A percentile compares a stretch with the other conserved stretches of the same genome.
phyloP scores from a whole-genome alignment of 1,284 basidiomycete species.

The Microbotryum violaceum region DNA sequence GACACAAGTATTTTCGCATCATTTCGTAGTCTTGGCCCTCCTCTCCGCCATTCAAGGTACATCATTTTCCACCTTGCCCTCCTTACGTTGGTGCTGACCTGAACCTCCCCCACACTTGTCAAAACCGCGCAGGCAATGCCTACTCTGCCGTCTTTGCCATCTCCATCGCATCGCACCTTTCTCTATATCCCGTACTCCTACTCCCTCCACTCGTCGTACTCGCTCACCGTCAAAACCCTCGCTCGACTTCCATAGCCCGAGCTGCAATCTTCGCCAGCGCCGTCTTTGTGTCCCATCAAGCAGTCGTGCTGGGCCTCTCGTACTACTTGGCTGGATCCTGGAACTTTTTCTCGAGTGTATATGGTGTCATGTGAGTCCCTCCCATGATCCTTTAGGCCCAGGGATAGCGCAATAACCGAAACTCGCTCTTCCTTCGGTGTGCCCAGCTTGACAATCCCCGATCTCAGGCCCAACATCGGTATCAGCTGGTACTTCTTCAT shows the following conservation, averaged over 20 bases:
- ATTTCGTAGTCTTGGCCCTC: constrained; percentile 58
- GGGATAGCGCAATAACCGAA: neutral
- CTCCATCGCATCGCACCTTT: constrained; percentile 61
- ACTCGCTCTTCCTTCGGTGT: neutral
- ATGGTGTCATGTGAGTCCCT: constrained; percentile 67
- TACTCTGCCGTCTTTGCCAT: constrained; percentile 54
- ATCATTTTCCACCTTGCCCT: constrained; percentile 24
- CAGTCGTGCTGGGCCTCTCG: constrained; percentile 17
- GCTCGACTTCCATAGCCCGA: neutral
- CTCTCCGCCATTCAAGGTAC: constrained; percentile 63
- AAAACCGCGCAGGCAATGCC: constrained; percentile 14
- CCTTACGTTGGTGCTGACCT: constrained; percentile 22
- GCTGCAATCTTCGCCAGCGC: neutral
- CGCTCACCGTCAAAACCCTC: constrained; percentile 19
- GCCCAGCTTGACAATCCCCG: constrained; percentile 60
- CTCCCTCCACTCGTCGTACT: constrained; percentile 62
- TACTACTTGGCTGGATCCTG: constrained; percentile 31
- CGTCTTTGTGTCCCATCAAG: constrained; percentile 23
- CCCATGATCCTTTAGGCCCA: neutral
- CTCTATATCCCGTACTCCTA: constrained; percentile 61
- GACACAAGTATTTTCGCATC: constrained; percentile 70
- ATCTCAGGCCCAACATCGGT: constrained; percentile 86
- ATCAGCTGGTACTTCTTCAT: constrained; percentile 99
- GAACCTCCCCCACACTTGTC: constrained; percentile 13
- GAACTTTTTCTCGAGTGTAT: constrained; percentile 54